Evolutionary conservation across 495 filamentous ascomycete species (phyloP).

Genomic region (Daldinia caldariorum): DNA sequence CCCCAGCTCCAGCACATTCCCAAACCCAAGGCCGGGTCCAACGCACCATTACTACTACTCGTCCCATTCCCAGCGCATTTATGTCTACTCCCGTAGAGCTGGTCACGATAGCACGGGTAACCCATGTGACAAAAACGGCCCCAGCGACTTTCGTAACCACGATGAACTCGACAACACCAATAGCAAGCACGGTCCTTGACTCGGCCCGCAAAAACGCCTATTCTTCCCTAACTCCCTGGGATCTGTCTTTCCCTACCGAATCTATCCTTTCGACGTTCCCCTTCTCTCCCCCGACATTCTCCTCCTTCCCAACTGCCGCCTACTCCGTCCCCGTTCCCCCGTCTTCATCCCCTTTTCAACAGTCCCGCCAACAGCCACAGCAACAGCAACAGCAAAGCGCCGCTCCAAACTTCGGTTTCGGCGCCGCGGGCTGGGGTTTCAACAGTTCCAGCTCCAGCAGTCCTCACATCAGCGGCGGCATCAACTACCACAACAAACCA

Average conservation of each 20-base stretch:
- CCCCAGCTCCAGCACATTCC: neutral
- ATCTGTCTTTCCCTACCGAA: neutral
- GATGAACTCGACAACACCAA: neutral
- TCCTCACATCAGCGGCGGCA: neutral
- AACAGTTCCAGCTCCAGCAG: conserved; percentile 8
- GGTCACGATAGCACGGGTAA: conserved; percentile 4
- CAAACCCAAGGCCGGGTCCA: neutral
- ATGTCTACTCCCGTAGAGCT: neutral
- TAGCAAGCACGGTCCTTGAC: neutral
- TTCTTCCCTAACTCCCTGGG: conserved; percentile 13
- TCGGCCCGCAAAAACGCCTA: conserved; percentile 1
- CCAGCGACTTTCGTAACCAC: neutral
- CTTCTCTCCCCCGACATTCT: conserved; percentile 5
- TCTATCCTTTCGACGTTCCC: conserved; percentile 11
- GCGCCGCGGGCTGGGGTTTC: conserved; percentile 21
- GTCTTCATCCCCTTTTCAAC: no score
- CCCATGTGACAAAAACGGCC: neutral
- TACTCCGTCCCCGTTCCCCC: neutral
- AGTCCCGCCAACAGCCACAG: neutral
- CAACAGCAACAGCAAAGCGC: neutral
- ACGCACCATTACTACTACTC: neutral
- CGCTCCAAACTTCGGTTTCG: neutral
- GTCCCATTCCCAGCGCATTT: neutral
- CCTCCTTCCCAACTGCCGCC: neutral
- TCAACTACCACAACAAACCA: neutral